Percentiles rank a stretch among this genome's conserved stretches.
Evolutionary conservation across 129 eudicot species (phyloP).

Genomic region (Daucus carota): DNA sequence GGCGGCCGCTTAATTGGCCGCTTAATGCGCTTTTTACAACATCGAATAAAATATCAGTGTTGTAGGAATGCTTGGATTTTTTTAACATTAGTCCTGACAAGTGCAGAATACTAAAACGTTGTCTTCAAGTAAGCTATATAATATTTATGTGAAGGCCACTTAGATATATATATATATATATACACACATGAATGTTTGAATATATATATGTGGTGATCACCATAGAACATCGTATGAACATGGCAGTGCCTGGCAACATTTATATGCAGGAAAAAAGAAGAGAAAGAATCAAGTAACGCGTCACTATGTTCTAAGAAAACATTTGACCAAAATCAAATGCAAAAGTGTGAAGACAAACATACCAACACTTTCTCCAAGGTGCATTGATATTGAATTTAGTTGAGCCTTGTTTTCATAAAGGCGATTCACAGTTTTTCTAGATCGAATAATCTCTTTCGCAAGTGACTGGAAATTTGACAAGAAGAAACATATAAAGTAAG

Average conservation of each 20-base stretch:
- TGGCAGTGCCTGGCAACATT: neutral
- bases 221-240: neutral
- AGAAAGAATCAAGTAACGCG: neutral
- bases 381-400: conserved; percentile 96
- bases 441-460: conserved; percentile 82
- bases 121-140: neutral
- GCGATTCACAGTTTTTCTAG: conserved; percentile 89
- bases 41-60: no score
- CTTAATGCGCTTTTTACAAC: no score
- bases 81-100: neutral
- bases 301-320: neutral
- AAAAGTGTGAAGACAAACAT: conserved; percentile 14
- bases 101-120: neutral
- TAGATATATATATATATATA: no score
- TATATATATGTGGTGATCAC: neutral
- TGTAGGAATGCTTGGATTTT: no score
- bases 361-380: conserved; percentile 99
- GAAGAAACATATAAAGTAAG: conserved; percentile 9
- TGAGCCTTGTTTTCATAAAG: conserved; percentile 96
- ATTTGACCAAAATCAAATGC: neutral
- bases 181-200: no score
- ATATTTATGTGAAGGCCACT: neutral
- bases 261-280: neutral
- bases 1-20: no score
- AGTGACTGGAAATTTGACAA: conserved; percentile 54